phyloP scores from a whole-genome alignment of 345 rosid species.

The Citropsis articulata region DNA sequence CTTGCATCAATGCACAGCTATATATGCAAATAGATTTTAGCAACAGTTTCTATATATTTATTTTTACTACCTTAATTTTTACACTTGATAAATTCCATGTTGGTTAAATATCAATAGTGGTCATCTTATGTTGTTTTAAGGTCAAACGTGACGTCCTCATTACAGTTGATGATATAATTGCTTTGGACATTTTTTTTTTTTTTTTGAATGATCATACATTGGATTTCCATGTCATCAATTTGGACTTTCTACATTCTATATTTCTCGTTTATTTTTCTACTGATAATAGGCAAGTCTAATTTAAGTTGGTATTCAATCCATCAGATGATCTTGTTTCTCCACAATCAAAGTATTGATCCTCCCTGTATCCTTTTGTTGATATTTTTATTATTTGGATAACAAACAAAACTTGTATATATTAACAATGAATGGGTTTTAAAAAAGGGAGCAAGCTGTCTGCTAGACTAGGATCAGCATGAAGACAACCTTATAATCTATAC shows the following conservation, averaged over 20 bases:
- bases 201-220: neutral
- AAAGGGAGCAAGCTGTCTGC: neutral
- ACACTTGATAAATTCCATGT: neutral
- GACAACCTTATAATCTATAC: too few relatives aligned
- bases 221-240: neutral
- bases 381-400: neutral
- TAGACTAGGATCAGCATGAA: neutral
- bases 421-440: too few relatives aligned
- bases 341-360: neutral
- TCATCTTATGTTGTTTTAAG: neutral
- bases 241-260: neutral
- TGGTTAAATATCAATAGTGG: neutral
- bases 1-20: neutral
- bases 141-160: neutral
- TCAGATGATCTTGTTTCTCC: neutral
- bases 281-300: neutral
- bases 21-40: neutral
- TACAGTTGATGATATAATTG: neutral
- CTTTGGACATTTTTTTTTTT: neutral
- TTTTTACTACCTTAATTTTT: neutral
- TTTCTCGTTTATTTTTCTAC: neutral
- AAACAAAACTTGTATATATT: neutral
- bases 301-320: neutral
- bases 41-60: neutral
- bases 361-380: neutral